Conservation (phyloP, 495 filamentous ascomycete species). For the Parathielavia appendiculata region DNA sequence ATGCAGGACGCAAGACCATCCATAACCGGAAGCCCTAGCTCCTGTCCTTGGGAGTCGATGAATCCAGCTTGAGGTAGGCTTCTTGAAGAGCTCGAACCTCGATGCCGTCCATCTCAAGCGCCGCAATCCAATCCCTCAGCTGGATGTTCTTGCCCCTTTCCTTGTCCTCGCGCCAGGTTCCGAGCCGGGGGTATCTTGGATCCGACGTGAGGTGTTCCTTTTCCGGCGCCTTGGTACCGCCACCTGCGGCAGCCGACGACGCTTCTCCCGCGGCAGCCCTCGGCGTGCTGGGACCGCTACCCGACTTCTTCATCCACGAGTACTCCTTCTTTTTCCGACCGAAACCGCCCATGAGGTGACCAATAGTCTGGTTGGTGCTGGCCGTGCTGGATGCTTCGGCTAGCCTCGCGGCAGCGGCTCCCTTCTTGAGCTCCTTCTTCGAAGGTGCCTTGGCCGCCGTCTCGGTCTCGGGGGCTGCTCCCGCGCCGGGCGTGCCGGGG, state of each 20-base stretch:
- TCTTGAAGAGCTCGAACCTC: constrained; percentile 51
- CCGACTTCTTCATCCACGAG: constrained; percentile 51
- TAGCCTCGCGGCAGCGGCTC: constrained; percentile 46
- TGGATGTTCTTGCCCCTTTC: constrained; percentile 61
- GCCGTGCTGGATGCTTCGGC: constrained; percentile 51
- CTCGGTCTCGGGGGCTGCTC: constrained; percentile 40
- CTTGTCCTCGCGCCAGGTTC: constrained; percentile 58
- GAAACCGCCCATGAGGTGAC: constrained; percentile 47
- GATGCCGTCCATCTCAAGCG: constrained; percentile 57
- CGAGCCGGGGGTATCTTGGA: constrained; percentile 42
- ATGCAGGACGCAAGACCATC: not conserved
- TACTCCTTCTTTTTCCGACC: constrained; percentile 55
- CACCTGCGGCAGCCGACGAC: constrained; percentile 21
- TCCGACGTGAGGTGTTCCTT: constrained; percentile 34
- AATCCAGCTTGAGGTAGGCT: constrained; percentile 50
- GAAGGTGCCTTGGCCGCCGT: constrained; percentile 39
- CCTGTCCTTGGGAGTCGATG: constrained; percentile 14
- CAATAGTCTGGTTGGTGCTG: constrained; percentile 52
- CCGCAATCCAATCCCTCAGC: constrained; percentile 61
- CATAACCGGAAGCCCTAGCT: not conserved
- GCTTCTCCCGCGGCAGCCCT: constrained; percentile 28
- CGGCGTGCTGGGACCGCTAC: constrained; percentile 46
- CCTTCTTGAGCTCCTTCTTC: constrained; percentile 59
- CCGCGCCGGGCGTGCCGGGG: constrained; percentile 47
- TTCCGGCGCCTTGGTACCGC: constrained; percentile 14